Conservation (phyloP, 2,329 filamentous ascomycete species). For the Monilinia fructicola region DNA sequence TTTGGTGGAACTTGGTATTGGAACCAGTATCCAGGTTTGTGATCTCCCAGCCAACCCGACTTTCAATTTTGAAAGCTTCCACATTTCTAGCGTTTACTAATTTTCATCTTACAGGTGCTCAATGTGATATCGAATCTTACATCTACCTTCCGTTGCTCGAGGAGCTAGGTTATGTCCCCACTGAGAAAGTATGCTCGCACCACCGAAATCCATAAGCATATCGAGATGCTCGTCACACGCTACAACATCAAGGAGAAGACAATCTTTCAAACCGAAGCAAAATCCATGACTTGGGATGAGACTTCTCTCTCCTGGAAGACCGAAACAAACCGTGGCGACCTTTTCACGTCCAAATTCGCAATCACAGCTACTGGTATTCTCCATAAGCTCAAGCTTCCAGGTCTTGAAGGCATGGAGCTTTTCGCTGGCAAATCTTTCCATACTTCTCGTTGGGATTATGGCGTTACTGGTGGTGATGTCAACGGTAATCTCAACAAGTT, state of each 20-base stretch:
- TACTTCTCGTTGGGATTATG: constrained; percentile 60
- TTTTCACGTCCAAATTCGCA: constrained; percentile 56
- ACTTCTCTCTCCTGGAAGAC: constrained; percentile 51
- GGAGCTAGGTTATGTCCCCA: constrained; percentile 43
- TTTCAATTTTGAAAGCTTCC: constrained; percentile 5
- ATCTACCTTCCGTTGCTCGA: constrained; percentile 23
- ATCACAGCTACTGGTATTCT: constrained; percentile 59
- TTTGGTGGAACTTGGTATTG: constrained; percentile 53
- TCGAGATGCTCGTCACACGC: constrained; percentile 53
- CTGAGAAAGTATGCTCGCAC: constrained; percentile 58
- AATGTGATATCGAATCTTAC: constrained; percentile 25
- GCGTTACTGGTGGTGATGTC: constrained; percentile 41
- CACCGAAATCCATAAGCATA: constrained; percentile 58
- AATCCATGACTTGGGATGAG: constrained; percentile 56
- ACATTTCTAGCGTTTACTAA: constrained; percentile 52
- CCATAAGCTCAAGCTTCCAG: constrained; percentile 55
- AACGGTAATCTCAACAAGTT: constrained; percentile 40
- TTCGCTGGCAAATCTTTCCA: constrained; percentile 52
- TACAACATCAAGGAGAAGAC: constrained; percentile 56
- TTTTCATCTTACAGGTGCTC: constrained; percentile 53
- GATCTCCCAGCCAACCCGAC: constrained; percentile 17
- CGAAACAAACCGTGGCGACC: constrained; percentile 52
- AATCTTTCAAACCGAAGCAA: constrained; percentile 55
- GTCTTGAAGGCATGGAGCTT: constrained; percentile 46
- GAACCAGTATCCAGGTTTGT: constrained; percentile 57